Percentiles rank a stretch among this genome's conserved stretches.
Evolutionary conservation across 139 green algal genomes (phyloP).

Genomic region (Penium margaritaceum): DNA sequence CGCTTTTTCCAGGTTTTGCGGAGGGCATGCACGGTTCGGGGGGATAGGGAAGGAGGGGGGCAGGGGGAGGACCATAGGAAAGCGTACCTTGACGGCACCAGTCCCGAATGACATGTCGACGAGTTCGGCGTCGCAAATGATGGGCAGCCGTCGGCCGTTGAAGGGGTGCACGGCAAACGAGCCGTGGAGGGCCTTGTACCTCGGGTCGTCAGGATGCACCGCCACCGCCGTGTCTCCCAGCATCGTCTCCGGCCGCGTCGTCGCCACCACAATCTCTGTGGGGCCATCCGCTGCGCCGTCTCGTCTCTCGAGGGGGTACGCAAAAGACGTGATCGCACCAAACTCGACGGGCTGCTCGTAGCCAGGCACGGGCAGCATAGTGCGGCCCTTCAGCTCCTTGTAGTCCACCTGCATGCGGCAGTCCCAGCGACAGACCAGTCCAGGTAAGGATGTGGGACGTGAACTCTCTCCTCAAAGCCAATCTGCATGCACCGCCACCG

Average conservation of each 20-base stretch:
- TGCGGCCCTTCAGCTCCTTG: constrained; percentile 72
- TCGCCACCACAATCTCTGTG: constrained; percentile 59
- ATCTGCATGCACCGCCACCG: too few species aligned
- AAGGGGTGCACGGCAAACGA: constrained; percentile 83
- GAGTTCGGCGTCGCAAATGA: constrained; percentile 87
- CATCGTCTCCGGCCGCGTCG: constrained; percentile 89
- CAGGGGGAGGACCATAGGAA: neutral
- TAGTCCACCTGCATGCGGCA: constrained; percentile 88
- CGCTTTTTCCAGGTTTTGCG: too few species aligned
- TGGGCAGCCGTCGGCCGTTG: constrained; percentile 75
- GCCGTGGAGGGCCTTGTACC: constrained; percentile 77
- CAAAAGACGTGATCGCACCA: constrained; percentile 87
- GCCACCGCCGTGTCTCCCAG: constrained; percentile 91
- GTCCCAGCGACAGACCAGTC: too few species aligned
- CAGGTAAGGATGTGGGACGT: too few species aligned
- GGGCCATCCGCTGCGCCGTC: constrained; percentile 57
- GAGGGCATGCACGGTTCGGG: too few species aligned
- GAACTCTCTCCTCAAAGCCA: too few species aligned
- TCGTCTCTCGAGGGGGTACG: constrained; percentile 85
- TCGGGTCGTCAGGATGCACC: constrained; percentile 83
- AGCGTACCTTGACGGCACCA: constrained; percentile 64
- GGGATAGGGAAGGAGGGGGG: neutral
- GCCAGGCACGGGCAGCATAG: constrained; percentile 55
- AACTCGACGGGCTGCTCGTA: constrained; percentile 87
- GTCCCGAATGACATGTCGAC: constrained; percentile 95